phyloP scores from a whole-genome alignment of 2,329 filamentous ascomycete species.

The Gremmenia infestans region DNA sequence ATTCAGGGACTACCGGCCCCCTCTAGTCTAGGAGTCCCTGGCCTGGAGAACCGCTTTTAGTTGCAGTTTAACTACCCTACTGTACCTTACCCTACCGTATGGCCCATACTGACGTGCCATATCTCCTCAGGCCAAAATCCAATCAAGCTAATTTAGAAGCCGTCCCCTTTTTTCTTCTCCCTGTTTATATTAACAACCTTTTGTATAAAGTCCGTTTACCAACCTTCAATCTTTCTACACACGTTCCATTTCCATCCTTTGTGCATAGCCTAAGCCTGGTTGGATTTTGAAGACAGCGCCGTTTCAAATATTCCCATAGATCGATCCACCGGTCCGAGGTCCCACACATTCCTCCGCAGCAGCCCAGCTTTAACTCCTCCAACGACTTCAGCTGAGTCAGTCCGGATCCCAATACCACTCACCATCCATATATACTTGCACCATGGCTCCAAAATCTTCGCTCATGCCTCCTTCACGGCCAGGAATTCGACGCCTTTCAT shows the following conservation, averaged over 20 bases:
- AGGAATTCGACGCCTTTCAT: conserved; percentile 29
- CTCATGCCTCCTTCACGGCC: conserved; percentile 20
- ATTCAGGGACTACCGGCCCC: background rate
- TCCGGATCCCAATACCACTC: background rate
- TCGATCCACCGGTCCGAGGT: background rate
- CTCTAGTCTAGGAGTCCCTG: background rate
- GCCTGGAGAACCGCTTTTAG: background rate
- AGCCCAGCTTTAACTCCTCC: background rate
- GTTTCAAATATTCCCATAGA: background rate
- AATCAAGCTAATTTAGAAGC: no score
- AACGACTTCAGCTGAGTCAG: background rate
- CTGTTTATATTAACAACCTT: no score
- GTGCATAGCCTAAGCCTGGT: background rate
- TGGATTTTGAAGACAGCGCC: background rate
- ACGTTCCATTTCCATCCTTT: background rate
- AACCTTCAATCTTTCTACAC: background rate
- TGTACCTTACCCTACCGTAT: no score
- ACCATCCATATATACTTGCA: conserved; percentile 1
- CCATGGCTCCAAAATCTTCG: conserved; percentile 17
- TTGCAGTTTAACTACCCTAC: background rate
- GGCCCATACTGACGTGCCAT: no score
- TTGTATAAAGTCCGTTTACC: no score
- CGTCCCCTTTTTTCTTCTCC: no score
- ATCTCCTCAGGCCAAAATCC: no score
- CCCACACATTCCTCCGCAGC: background rate